Evolutionary conservation across 441 rosid genomes (phyloP).

Genomic region (Gossypium lobatum): DNA sequence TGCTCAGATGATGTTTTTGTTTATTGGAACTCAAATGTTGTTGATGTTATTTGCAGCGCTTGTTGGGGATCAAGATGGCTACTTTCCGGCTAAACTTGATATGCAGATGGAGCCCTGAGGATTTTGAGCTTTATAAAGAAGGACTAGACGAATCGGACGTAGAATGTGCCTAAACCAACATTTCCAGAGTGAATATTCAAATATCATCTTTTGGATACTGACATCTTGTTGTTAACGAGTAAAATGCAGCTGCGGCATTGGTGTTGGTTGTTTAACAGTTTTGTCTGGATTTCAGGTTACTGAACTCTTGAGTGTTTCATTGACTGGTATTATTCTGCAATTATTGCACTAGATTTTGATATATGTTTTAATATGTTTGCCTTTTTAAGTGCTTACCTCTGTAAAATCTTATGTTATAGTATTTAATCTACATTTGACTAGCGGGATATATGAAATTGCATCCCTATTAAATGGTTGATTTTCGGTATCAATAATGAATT

Average conservation of each 20-base stretch:
- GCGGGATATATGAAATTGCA: not conserved
- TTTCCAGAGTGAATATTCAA: not conserved
- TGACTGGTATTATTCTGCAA: not conserved
- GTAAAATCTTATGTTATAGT: constrained; percentile 6
- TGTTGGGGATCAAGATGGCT: constrained; percentile 85
- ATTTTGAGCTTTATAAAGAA: constrained; percentile 68
- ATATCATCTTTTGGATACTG: not conserved
- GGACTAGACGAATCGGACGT: constrained; percentile 64
- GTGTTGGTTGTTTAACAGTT: not conserved
- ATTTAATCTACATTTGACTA: not conserved
- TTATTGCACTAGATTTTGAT: not conserved
- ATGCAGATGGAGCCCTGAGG: constrained; percentile 76
- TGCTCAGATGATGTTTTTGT: not conserved
- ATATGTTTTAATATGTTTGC: not conserved
- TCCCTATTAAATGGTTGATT: too few relatives aligned
- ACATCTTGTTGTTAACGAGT: not conserved
- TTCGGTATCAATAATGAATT: too few relatives aligned
- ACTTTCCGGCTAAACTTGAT: constrained; percentile 72
- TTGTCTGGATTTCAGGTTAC: not conserved
- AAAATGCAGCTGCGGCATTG: not conserved
- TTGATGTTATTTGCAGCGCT: constrained; percentile 51
- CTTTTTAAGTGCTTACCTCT: not conserved
- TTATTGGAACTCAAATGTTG: not conserved
- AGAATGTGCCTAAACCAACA: constrained; percentile 44
- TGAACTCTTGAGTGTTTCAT: not conserved